phyloP scores from a whole-genome alignment of 73 alveolate genomes.

The Blepharisma japonicum region DNA sequence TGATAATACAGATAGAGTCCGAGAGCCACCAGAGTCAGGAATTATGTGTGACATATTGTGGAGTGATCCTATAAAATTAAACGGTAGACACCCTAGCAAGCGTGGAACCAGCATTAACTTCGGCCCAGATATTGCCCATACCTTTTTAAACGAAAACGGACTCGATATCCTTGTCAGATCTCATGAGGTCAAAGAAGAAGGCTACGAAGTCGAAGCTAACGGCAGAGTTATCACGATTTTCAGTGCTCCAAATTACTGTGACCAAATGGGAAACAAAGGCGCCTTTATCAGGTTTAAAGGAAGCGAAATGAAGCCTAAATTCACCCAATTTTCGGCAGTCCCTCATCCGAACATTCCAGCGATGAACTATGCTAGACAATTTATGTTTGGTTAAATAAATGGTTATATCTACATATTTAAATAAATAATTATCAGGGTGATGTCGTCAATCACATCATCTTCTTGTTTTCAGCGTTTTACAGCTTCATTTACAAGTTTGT shows the following conservation, averaged over 20 bases:
- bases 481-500: neutral
- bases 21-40: conserved; percentile 93
- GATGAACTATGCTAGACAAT: conserved; percentile 67
- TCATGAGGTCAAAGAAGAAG: conserved; percentile 93
- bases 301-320: conserved; percentile 74
- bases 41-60: conserved; percentile 80
- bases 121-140: conserved; percentile 96
- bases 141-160: conserved; percentile 84
- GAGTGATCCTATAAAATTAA: conserved; percentile 93
- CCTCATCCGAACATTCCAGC: conserved; percentile 78
- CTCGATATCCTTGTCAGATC: conserved; percentile 83
- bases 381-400: conserved; percentile 21
- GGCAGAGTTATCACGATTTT: conserved; percentile 93
- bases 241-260: conserved; percentile 98
- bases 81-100: conserved; percentile 93
- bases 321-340: conserved; percentile 74
- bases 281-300: conserved; percentile 92
- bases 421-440: conserved; percentile 44
- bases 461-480: neutral
- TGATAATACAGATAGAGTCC: conserved; percentile 76
- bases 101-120: conserved; percentile 94
- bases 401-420: conserved; percentile 9
- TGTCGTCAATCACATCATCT: conserved; percentile 53
- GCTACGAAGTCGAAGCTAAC: conserved; percentile 93
- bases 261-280: conserved; percentile 96